Conservation (phyloP, 441 rosid genomes). For the Eutrema salsugineum region DNA sequence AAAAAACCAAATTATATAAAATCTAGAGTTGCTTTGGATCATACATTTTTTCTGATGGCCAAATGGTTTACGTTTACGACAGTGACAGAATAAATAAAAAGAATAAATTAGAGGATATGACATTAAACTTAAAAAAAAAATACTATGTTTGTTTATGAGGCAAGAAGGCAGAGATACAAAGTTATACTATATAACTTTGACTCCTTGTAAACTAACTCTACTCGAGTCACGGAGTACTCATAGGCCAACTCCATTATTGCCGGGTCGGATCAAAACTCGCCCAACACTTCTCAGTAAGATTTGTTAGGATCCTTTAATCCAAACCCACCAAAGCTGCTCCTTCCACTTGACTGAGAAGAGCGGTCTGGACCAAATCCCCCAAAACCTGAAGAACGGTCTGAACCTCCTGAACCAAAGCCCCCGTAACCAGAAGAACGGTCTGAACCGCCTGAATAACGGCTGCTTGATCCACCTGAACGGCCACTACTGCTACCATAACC, state of each 20-base stretch:
- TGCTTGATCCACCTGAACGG: conserved; percentile 39
- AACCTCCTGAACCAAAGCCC: conserved; percentile 37
- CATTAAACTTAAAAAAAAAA: not conserved
- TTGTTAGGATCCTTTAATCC: conserved; percentile 29
- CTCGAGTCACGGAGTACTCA: not conserved
- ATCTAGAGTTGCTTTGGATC: not conserved
- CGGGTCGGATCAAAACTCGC: conserved; percentile 4
- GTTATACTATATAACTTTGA: conserved; percentile 12
- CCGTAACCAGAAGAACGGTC: conserved; percentile 50
- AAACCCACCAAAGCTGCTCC: conserved; percentile 33
- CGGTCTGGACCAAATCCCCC: conserved; percentile 35
- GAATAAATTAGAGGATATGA: conserved; percentile 2
- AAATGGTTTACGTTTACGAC: not conserved
- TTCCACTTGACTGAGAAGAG: conserved; percentile 34
- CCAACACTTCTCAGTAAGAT: conserved; percentile 26
- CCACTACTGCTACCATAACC: conserved; percentile 39
- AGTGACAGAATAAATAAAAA: not conserved
- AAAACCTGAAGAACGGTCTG: conserved; percentile 26
- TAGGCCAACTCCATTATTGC: conserved; percentile 13
- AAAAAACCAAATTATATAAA: not conserved
- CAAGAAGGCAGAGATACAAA: conserved; percentile 23
- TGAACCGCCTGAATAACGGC: conserved; percentile 34
- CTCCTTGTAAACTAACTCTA: conserved; percentile 16
- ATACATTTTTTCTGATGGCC: not conserved
- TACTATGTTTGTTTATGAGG: conserved; percentile 13